Evolutionary conservation across 768 basidiomycete species (phyloP).

Genomic region (Lentinula sp.): DNA sequence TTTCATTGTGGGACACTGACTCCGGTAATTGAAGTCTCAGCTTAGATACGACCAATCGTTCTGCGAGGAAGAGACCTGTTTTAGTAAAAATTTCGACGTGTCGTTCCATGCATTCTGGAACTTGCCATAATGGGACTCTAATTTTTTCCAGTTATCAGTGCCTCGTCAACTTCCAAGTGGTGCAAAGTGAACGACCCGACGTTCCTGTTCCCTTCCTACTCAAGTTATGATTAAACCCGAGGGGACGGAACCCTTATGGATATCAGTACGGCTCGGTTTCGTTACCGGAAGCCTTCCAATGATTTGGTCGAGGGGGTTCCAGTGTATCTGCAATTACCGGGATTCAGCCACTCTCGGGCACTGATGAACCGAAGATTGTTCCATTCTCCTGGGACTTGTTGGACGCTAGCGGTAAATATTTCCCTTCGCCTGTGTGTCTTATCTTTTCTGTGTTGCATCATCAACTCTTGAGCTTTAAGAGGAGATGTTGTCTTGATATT

Average conservation of each 20-base stretch:
- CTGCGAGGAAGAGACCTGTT: neutral
- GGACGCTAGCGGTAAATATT: neutral
- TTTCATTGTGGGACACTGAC: neutral
- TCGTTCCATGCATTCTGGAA: neutral
- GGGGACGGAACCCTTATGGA: neutral
- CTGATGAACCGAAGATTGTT: neutral
- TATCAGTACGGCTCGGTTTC: neutral
- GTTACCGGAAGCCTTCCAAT: neutral
- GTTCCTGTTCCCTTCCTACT: neutral
- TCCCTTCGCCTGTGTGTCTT: neutral
- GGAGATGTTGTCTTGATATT: neutral
- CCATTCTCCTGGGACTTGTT: neutral
- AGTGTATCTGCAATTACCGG: neutral
- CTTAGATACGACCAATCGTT: neutral
- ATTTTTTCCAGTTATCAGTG: neutral
- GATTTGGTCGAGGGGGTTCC: neutral
- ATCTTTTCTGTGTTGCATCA: conserved; percentile 1
- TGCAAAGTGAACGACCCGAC: neutral
- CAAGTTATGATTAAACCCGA: neutral
- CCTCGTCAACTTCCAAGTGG: neutral
- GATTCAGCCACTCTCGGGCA: neutral
- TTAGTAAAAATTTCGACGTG: neutral
- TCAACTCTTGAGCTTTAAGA: conserved; percentile 4
- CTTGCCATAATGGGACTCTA: neutral
- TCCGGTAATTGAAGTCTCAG: neutral